Evolutionary conservation across 148 eudicot species (phyloP).

Genomic region (Beta vulgaris): DNA sequence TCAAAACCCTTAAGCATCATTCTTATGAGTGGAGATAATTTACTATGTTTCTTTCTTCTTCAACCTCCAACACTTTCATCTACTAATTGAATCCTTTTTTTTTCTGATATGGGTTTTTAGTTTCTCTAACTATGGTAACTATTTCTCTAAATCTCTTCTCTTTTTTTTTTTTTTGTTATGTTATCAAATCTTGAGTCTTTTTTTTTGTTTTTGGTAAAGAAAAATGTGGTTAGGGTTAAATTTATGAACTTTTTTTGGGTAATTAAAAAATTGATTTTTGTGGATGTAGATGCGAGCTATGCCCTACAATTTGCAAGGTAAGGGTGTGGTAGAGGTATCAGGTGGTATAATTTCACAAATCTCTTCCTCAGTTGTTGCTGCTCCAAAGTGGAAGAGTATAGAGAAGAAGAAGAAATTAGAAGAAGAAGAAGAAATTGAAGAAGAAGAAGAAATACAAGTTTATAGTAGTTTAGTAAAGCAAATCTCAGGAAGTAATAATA

Average conservation of each 20-base stretch:
- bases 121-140: background rate
- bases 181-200: constrained; percentile 1
- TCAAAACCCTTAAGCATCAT: background rate
- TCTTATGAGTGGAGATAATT: background rate
- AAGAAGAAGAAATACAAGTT: background rate
- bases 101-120: background rate
- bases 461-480: too few relatives aligned
- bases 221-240: background rate
- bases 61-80: constrained; percentile 4
- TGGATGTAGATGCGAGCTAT: constrained; percentile 58
- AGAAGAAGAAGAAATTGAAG: background rate
- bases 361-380: constrained; percentile 13
- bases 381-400: constrained; percentile 24
- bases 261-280: too few relatives aligned
- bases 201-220: background rate
- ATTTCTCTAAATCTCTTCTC: too few relatives aligned
- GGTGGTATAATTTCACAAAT: constrained; percentile 23
- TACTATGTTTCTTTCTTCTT: background rate
- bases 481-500: background rate
- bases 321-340: constrained; percentile 38
- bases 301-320: constrained; percentile 69
- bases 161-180: too few relatives aligned
- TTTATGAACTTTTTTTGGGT: background rate
- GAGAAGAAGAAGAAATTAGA: constrained; percentile 10
- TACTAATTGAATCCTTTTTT: too few relatives aligned